Evolutionary conservation across 1,139 yeast genomes (phyloP).

Genomic region (Groenewaldozyma auringiensis): DNA sequence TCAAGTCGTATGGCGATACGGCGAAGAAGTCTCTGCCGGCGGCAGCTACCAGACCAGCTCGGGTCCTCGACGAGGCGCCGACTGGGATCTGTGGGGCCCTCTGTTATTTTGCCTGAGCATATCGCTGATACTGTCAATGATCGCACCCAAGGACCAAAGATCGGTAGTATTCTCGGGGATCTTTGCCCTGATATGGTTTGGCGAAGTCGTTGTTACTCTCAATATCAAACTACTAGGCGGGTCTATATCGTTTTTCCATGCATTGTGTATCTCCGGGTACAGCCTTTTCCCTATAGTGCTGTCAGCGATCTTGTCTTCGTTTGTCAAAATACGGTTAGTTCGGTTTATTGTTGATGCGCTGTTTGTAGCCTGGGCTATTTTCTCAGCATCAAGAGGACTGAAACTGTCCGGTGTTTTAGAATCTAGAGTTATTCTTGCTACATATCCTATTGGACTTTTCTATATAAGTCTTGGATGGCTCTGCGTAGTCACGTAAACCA

Average conservation of each 20-base stretch:
- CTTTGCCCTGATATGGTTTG: constrained; percentile 53
- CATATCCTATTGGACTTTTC: constrained; percentile 72
- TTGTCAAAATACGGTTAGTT: constrained; percentile 47
- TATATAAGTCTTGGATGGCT: constrained; percentile 72
- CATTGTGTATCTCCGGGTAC: constrained; percentile 75
- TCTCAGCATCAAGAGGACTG: constrained; percentile 58
- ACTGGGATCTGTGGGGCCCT: constrained; percentile 93
- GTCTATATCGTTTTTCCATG: constrained; percentile 64
- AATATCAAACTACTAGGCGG: constrained; percentile 76
- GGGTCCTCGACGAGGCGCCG: constrained; percentile 23
- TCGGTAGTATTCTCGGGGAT: constrained; percentile 54
- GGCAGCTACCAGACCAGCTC: constrained; percentile 6
- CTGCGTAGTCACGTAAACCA: constrained; percentile 56
- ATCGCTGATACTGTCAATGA: constrained; percentile 43
- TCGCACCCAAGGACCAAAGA: constrained; percentile 35
- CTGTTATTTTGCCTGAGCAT: constrained; percentile 60
- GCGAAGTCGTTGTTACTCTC: constrained; percentile 46
- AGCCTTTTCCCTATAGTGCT: constrained; percentile 69
- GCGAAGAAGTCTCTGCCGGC: constrained; percentile 15
- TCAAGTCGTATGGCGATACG: constrained; percentile 54
- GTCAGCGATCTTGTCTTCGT: constrained; percentile 54
- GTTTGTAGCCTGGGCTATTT: constrained; percentile 64
- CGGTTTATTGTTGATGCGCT: constrained; percentile 47
- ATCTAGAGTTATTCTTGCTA: constrained; percentile 62
- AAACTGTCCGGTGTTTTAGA: constrained; percentile 63